phyloP scores from a whole-genome alignment of 164 flowering plant genomes.

The Vitis cinerea region DNA sequence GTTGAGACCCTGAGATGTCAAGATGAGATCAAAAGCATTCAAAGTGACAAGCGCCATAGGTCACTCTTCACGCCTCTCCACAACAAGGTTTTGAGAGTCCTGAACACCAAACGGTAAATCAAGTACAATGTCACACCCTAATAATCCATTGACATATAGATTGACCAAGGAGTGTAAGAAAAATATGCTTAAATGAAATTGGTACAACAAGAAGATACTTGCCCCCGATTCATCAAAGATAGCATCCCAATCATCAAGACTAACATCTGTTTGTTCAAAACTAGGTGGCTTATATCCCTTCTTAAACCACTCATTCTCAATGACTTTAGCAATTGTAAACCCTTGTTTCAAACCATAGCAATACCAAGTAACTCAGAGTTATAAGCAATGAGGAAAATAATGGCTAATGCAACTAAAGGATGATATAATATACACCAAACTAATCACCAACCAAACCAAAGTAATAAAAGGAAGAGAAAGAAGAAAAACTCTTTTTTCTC shows the following conservation, averaged over 20 bases:
- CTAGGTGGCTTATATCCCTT: conserved; percentile 84
- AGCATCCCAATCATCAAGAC: conserved; percentile 77
- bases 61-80: conserved; percentile 79
- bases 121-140: neutral
- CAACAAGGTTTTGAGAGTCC: conserved; percentile 74
- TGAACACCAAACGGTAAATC: conserved; percentile 16
- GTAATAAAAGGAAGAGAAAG: neutral
- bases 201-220: conserved; percentile 14
- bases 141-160: neutral
- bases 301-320: conserved; percentile 98
- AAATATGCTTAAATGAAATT: neutral
- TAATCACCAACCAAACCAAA: neutral
- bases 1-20: conserved; percentile 94
- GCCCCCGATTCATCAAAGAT: conserved; percentile 70
- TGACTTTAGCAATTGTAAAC: conserved; percentile 71
- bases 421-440: no score
- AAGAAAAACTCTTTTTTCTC: no score
- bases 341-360: conserved; percentile 49
- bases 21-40: conserved; percentile 97
- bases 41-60: conserved; percentile 56
- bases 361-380: neutral
- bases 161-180: neutral
- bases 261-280: conserved; percentile 64
- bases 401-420: neutral
- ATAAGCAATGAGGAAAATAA: neutral